Percentiles rank a stretch among this genome's conserved stretches.
Conservation (phyloP, 1,284 basidiomycete species). For the Wolfiporia cocos region DNA sequence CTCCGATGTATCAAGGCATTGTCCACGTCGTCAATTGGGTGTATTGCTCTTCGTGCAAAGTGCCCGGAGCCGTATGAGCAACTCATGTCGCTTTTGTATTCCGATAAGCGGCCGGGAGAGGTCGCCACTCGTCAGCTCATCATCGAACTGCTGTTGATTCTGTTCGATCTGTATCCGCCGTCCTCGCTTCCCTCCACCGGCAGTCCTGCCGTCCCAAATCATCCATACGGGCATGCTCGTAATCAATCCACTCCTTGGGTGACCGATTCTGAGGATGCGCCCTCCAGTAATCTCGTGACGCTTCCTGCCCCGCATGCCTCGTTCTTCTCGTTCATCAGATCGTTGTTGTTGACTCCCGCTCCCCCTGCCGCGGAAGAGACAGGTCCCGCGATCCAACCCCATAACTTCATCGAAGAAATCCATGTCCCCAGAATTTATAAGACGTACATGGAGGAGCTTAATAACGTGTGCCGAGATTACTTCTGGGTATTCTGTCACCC, state of each 20-base stretch:
- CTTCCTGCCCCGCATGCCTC: conserved; percentile 69
- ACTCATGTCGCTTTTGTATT: conserved; percentile 82
- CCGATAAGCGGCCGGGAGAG: conserved; percentile 97
- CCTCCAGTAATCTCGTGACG: conserved; percentile 44
- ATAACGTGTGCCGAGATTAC: conserved; percentile 89
- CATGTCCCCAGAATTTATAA: conserved; percentile 87
- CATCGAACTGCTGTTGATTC: conserved; percentile 73
- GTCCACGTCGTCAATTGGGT: conserved; percentile 83
- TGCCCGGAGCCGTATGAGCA: conserved; percentile 85
- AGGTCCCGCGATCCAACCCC: conserved; percentile 61
- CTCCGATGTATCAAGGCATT: conserved; percentile 93
- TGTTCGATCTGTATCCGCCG: conserved; percentile 80
- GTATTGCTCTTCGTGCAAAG: conserved; percentile 74
- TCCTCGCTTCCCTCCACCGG: conserved; percentile 48
- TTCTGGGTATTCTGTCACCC: conserved; percentile 99
- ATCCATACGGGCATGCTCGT: conserved; percentile 17
- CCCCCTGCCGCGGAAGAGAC: conserved; percentile 67
- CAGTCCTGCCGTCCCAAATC: conserved; percentile 11
- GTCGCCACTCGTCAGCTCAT: conserved; percentile 87
- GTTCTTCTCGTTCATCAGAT: conserved; percentile 63
- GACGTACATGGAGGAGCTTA: conserved; percentile 85
- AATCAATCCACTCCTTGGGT: conserved; percentile 25
- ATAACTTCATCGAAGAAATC: conserved; percentile 84
- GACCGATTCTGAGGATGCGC: conserved; percentile 19
- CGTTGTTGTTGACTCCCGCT: conserved; percentile 68